Base-by-base conservation (phyloP, 2,329 filamentous ascomycete genomes). In the Ceratocystis harringtonii region DNA sequence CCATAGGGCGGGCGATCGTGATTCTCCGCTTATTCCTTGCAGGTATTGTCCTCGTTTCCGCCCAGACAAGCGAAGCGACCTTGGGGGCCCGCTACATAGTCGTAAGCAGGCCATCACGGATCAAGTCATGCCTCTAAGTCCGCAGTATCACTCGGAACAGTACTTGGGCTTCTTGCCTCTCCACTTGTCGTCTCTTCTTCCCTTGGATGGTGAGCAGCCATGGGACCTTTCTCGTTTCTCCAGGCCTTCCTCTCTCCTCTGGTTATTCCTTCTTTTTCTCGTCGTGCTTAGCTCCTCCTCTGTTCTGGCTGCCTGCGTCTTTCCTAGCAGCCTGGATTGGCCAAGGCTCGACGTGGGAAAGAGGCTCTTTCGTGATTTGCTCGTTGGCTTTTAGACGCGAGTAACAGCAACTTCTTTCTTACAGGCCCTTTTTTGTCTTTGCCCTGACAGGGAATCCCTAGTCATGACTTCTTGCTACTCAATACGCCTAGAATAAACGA, bases 91-190 rank as follows among this genome's bases (percentile, higher is more conserved):
- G 8, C 8, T 36, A 36, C 32, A 36, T 15, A 50, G 17, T 15
- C 17, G 19, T n/a, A 15, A 22, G 17, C 45, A n/a, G 8, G 19
- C 45, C 45, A n/a, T 15, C 17, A 22, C 12, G 7, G 19, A 30
- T 8, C 50, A 5, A 55, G 32, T 41, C 52, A 61, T 65, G 63
- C 57, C 52, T 65, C 63, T 65, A 61, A 65, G 48, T 65, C 25
- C 63, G 63, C 63, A 65, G 63, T 65, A 61, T n/a, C 36, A 30
- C 62, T 48, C 48, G 44, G 48, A 41, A 30, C 48, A 64, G 28
- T 19, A 22, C 50, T 22, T 5, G 7, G n/a, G 50, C 12, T 15
- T 19, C 7, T 15, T 30, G 50, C 8, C 50, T 55, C 50, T 55
- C 50, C 50, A 55, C 50, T 55, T 55, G 19, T 55, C 19, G 22